These are phyloP conservation scores for Cladosporium sp. DNA, from an alignment of 2,329 filamentous ascomycete species.

Conservation along the genomic window DNA sequence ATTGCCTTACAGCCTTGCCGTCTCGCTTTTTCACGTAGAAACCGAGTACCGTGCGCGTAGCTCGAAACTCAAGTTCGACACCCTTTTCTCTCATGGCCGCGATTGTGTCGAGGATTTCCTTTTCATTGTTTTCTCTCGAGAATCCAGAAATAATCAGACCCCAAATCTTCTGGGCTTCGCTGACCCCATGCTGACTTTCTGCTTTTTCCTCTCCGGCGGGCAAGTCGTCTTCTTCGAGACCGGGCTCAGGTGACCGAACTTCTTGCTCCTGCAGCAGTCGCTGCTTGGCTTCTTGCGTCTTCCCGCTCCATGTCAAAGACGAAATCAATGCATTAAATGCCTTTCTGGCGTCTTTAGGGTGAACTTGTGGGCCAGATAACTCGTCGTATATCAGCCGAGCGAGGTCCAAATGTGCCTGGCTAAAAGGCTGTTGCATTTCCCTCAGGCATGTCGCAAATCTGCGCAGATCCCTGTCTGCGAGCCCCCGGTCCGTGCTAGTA, in stretches of 20 bases:
- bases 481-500: no score
- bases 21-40: conserved; percentile 60
- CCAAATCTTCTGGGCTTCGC: conserved; percentile 10
- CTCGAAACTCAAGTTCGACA: neutral
- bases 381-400: conserved; percentile 36
- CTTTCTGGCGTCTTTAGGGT: neutral
- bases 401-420: conserved; percentile 36
- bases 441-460: neutral
- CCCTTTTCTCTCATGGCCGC: conserved; percentile 44
- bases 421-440: conserved; percentile 17
- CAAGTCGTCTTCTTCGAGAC: neutral
- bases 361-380: neutral
- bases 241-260: neutral
- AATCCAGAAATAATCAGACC: conserved; percentile 51
- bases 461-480: no score
- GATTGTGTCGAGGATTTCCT: conserved; percentile 55
- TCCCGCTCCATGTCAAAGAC: neutral
- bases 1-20: conserved; percentile 59
- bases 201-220: neutral
- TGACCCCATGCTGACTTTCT: neutral
- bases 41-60: conserved; percentile 29
- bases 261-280: neutral
- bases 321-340: neutral
- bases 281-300: conserved; percentile 34
- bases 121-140: conserved; percentile 54